These are phyloP conservation scores for Penstemon eatonii DNA, from an alignment of 257 asterid genomes.

Conservation along the genomic window DNA sequence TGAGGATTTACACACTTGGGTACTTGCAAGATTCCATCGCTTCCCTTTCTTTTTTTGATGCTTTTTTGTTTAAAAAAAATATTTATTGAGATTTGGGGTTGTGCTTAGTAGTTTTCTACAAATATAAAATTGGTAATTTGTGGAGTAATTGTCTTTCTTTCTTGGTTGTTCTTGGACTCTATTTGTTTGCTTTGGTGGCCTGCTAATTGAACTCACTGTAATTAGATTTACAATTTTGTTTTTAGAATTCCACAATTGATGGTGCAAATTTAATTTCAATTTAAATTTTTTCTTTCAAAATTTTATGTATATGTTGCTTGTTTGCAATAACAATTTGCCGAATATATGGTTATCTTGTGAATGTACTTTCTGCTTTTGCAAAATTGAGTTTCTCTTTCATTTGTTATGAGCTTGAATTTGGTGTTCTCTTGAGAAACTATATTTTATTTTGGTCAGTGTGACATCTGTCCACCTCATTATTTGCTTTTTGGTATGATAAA, in stretches of 20 bases:
- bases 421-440: not conserved
- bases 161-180: not conserved
- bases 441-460: not conserved
- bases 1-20: conserved; percentile 95
- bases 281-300: not conserved
- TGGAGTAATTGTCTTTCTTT: not conserved
- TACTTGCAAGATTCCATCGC: conserved; percentile 32
- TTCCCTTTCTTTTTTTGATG: conserved; percentile 14
- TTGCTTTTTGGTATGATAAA: not conserved
- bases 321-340: not conserved
- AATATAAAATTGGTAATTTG: conserved; percentile 2
- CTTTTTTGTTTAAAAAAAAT: not conserved
- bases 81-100: conserved; percentile 7
- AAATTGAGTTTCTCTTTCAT: conserved; percentile 2
- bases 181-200: conserved; percentile 14
- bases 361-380: not conserved
- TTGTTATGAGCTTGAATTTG: conserved; percentile 4
- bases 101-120: not conserved
- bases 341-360: conserved; percentile 15
- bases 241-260: not conserved
- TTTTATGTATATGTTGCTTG: not conserved
- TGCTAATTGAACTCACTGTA: not conserved
- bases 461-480: not conserved
- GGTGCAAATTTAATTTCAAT: not conserved
- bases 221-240: not conserved